Evolutionary conservation across 2,329 filamentous ascomycete genomes (phyloP).

Genomic region (Colletotrichum sp.): DNA sequence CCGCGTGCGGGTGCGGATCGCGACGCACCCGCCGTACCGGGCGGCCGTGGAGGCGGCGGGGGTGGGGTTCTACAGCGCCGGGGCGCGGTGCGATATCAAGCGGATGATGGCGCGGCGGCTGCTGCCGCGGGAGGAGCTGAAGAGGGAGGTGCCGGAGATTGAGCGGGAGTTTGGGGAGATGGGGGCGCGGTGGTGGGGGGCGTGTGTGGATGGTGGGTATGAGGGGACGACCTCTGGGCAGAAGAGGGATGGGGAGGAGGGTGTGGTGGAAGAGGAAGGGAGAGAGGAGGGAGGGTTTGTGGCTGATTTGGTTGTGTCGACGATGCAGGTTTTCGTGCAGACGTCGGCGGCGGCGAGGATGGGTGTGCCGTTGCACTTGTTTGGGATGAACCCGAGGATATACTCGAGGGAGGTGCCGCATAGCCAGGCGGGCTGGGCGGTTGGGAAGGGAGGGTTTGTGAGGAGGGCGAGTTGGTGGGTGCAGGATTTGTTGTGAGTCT

Average conservation of each 20-base stretch:
- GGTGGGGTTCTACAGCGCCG: constrained; percentile 47
- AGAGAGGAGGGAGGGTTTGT: constrained; percentile 18
- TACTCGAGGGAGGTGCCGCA: constrained; percentile 14
- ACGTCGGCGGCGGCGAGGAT: constrained; percentile 53
- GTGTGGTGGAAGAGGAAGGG: too few species aligned
- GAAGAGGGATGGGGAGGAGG: neutral
- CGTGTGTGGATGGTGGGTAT: constrained; percentile 19
- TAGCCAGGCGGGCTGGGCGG: constrained; percentile 9
- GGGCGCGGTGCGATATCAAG: constrained; percentile 36
- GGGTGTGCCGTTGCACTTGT: constrained; percentile 67
- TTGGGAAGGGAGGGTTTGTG: neutral
- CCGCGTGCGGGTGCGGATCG: constrained; percentile 48
- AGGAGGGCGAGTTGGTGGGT: constrained; percentile 9
- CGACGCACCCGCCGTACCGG: constrained; percentile 46
- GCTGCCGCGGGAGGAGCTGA: constrained; percentile 16
- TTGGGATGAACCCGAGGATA: constrained; percentile 61
- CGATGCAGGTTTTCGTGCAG: constrained; percentile 30
- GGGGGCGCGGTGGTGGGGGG: constrained; percentile 24
- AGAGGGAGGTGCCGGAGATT: constrained; percentile 15
- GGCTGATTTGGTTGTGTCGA: constrained; percentile 30
- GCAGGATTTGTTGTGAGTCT: constrained; percentile 8
- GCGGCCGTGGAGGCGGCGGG: constrained; percentile 39
- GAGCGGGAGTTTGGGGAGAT: constrained; percentile 21
- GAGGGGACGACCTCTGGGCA: neutral
- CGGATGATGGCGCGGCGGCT: constrained; percentile 21